A percentile compares a stretch with the other conserved stretches of the same genome.
Evolutionary conservation across 441 rosid species (phyloP).

Genomic region (Hypseocharis bilobata): DNA sequence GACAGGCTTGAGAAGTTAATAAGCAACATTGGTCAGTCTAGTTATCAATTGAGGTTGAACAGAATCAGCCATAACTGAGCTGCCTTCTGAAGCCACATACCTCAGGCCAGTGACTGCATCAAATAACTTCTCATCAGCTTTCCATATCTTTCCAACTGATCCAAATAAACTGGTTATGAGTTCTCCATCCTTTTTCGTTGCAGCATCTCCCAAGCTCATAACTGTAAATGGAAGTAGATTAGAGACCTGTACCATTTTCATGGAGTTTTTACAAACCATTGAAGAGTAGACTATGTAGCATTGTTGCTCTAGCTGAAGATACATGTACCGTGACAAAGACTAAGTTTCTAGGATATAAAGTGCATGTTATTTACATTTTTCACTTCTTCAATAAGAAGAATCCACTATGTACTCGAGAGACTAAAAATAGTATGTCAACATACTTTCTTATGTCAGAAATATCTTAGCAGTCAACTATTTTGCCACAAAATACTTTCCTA

Average conservation of each 20-base stretch:
- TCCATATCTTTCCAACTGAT: slow-evolving; percentile 73
- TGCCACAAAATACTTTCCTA: neutral
- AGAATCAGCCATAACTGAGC: neutral
- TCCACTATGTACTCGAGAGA: too few species aligned
- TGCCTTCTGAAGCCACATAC: slow-evolving; percentile 28
- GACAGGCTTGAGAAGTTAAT: neutral
- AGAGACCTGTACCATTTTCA: slow-evolving; percentile 11
- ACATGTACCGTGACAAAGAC: neutral
- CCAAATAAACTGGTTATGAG: slow-evolving; percentile 61
- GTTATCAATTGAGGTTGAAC: neutral
- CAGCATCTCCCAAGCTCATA: slow-evolving; percentile 68
- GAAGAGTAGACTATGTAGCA: neutral
- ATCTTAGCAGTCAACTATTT: neutral
- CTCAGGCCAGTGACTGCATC: slow-evolving; percentile 90
- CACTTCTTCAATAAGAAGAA: too few species aligned
- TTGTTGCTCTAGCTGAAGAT: neutral
- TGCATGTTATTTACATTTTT: too few species aligned
- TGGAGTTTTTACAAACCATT: neutral
- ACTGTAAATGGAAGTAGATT: slow-evolving; percentile 31
- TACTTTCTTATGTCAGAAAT: neutral
- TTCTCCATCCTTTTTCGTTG: slow-evolving; percentile 63
- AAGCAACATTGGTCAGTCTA: neutral
- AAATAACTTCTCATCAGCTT: slow-evolving; percentile 70
- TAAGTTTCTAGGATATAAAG: neutral
- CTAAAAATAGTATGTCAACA: too few species aligned